A percentile compares a stretch with the other conserved stretches of the same genome.
These are phyloP conservation scores for Pyrenopolyporus hunteri DNA, from an alignment of 495 filamentous ascomycete species.

Conservation along the genomic window DNA sequence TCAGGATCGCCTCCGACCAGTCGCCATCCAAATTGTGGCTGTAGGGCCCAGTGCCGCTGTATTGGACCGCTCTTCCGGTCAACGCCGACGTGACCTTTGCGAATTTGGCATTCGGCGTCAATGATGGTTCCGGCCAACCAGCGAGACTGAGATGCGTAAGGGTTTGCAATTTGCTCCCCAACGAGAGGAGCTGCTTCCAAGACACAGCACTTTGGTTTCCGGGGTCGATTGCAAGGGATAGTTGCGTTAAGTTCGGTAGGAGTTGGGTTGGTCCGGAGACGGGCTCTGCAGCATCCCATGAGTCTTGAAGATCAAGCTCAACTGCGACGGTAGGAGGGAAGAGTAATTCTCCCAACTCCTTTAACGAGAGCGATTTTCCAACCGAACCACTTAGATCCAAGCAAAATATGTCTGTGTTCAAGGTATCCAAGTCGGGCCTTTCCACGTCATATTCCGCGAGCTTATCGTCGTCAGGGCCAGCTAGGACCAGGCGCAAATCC, in stretches of 20 bases:
- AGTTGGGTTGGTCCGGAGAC: slow-evolving; percentile 40
- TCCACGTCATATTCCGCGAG: slow-evolving; percentile 34
- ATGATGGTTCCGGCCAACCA: slow-evolving; percentile 77
- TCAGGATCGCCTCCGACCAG: slow-evolving; percentile 70
- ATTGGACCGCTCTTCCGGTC: slow-evolving; percentile 51
- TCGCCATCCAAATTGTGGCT: slow-evolving; percentile 68
- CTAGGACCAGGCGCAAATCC: slow-evolving; percentile 50
- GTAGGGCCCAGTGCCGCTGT: slow-evolving; percentile 70
- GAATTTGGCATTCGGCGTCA: slow-evolving; percentile 67
- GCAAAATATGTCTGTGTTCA: slow-evolving; percentile 60
- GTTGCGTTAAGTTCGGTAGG: slow-evolving; percentile 59
- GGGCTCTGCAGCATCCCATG: slow-evolving; percentile 48
- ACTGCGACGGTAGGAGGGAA: slow-evolving; percentile 31
- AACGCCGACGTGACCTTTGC: slow-evolving; percentile 53
- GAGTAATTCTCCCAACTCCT: slow-evolving; percentile 64
- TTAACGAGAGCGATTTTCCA: slow-evolving; percentile 63
- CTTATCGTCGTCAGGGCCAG: slow-evolving; percentile 40
- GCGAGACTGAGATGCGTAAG: slow-evolving; percentile 81
- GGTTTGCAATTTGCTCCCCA: slow-evolving; percentile 65
- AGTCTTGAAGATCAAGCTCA: slow-evolving; percentile 44
- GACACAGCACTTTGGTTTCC: slow-evolving; percentile 47
- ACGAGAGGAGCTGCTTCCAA: slow-evolving; percentile 69
- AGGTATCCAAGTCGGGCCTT: slow-evolving; percentile 36
- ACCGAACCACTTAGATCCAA: slow-evolving; percentile 71
- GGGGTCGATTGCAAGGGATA: slow-evolving; percentile 60